Evolutionary conservation across 257 asterid species (phyloP).

Genomic region (Plantago elongata): DNA sequence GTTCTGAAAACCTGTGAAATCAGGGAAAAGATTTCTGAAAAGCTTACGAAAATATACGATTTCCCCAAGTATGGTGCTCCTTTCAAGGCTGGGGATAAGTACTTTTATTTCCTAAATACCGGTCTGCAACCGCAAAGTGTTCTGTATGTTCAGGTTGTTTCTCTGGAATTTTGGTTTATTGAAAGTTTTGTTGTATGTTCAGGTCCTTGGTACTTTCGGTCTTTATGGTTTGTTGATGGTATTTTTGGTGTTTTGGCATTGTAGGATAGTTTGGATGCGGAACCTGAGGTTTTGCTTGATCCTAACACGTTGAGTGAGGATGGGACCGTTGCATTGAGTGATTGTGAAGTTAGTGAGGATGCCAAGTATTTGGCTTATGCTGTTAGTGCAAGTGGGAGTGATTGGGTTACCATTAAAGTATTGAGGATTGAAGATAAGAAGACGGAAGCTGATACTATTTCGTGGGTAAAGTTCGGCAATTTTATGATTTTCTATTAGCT

Average conservation of each 20-base stretch:
- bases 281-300: slow-evolving; percentile 56
- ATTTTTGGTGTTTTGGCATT: not conserved
- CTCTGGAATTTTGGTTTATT: not conserved
- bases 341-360: slow-evolving; percentile 51
- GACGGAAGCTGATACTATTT: slow-evolving; percentile 36
- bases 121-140: slow-evolving; percentile 66
- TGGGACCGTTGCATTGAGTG: slow-evolving; percentile 52
- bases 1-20: slow-evolving; percentile 44
- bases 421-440: slow-evolving; percentile 45
- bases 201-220: too few species aligned
- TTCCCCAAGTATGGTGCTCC: slow-evolving; percentile 52
- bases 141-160: slow-evolving; percentile 49
- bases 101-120: slow-evolving; percentile 48
- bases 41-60: slow-evolving; percentile 42
- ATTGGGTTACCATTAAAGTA: slow-evolving; percentile 62
- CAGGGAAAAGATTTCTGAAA: slow-evolving; percentile 42
- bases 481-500: not conserved
- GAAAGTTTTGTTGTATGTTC: not conserved
- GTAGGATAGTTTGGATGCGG: slow-evolving; percentile 49
- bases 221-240: not conserved
- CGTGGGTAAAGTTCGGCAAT: slow-evolving; percentile 40
- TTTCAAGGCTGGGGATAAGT: slow-evolving; percentile 50
- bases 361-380: slow-evolving; percentile 55
- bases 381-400: slow-evolving; percentile 62
- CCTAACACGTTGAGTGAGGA: slow-evolving; percentile 57